Percentiles rank a stretch among this genome's conserved stretches.
phyloP scores from a whole-genome alignment of 352 stramenopile species.

The Phytophthora ohioensis region DNA sequence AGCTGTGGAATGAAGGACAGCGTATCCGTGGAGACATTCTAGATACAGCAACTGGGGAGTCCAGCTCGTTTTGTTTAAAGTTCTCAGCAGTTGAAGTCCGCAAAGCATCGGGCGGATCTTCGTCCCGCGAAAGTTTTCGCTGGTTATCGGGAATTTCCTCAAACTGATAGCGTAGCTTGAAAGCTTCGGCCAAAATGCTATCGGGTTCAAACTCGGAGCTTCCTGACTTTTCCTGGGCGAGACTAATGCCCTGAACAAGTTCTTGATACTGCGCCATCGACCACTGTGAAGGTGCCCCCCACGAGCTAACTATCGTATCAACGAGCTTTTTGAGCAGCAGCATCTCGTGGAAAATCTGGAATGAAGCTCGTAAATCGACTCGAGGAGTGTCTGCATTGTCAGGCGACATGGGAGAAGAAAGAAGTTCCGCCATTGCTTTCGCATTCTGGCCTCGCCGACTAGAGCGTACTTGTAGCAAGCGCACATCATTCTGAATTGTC shows the following conservation, averaged over 20 bases:
- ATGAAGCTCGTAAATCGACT: slow-evolving; percentile 65
- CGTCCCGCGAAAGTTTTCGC: slow-evolving; percentile 43
- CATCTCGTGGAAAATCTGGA: slow-evolving; percentile 78
- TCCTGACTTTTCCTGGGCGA: slow-evolving; percentile 59
- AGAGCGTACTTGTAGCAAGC: slow-evolving; percentile 25
- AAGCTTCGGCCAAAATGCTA: slow-evolving; percentile 58
- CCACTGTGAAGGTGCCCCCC: slow-evolving; percentile 61
- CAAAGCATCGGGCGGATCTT: slow-evolving; percentile 20
- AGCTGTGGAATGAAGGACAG: slow-evolving; percentile 76
- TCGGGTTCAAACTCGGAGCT: slow-evolving; percentile 41
- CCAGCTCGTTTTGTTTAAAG: slow-evolving; percentile 15
- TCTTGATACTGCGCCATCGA: slow-evolving; percentile 65
- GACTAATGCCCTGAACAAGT: slow-evolving; percentile 63
- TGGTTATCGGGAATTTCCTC: slow-evolving; percentile 77
- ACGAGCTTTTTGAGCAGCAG: slow-evolving; percentile 70
- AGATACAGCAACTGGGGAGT: slow-evolving; percentile 17
- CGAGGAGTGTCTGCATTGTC: slow-evolving; percentile 27
- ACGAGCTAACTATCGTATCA: slow-evolving; percentile 47
- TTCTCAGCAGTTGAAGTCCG: slow-evolving; percentile 4
- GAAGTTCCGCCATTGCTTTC: slow-evolving; percentile 36
- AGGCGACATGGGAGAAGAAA: slow-evolving; percentile 30
- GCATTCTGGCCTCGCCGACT: slow-evolving; percentile 34
- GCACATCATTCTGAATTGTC: slow-evolving; percentile 33
- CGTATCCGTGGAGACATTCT: slow-evolving; percentile 46
- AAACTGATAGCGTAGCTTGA: slow-evolving; percentile 69